Conservation (phyloP, 176 grass and related monocot species). For the Zoysia pacifica region DNA sequence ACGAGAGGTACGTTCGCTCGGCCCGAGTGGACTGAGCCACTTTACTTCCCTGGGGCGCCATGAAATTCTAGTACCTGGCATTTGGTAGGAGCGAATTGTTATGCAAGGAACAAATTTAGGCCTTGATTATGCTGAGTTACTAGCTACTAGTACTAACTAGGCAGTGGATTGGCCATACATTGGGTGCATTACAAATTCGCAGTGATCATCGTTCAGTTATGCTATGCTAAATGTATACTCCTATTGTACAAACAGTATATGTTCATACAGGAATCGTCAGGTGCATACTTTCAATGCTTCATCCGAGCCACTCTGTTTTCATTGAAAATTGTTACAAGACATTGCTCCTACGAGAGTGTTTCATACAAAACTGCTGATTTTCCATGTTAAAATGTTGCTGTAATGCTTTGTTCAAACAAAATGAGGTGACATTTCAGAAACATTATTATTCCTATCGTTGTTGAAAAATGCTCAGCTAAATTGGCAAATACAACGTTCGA, state of each 20-base stretch:
- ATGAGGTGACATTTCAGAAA: background rate
- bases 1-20: conserved; percentile 52
- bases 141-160: background rate
- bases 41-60: background rate
- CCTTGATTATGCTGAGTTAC: background rate
- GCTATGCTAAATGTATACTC: background rate
- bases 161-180: background rate
- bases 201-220: background rate
- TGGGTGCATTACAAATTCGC: background rate
- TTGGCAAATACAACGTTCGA: background rate
- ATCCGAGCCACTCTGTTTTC: background rate
- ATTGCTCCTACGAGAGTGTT: background rate
- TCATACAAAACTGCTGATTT: background rate
- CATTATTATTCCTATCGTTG: background rate
- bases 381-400: background rate
- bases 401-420: background rate
- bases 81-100: background rate
- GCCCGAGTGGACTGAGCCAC: background rate
- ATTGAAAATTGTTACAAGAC: background rate
- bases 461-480: too few species aligned
- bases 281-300: background rate
- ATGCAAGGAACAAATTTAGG: background rate
- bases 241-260: background rate
- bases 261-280: background rate
- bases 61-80: background rate